phyloP scores from a whole-genome alignment of 441 rosid species.

The Mallotus repandus region DNA sequence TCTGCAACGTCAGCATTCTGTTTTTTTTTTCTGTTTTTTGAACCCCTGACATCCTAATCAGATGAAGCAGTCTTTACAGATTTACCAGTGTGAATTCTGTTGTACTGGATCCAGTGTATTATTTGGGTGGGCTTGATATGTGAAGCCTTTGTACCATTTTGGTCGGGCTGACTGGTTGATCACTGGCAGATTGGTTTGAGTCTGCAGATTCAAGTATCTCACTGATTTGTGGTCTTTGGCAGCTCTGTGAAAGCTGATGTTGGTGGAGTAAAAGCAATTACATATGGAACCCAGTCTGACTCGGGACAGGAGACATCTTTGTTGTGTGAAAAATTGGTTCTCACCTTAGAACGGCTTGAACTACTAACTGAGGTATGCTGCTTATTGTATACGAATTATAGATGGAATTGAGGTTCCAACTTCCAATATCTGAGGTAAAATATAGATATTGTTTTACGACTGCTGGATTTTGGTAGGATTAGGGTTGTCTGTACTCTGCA shows the following conservation, averaged over 20 bases:
- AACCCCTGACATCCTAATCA: not conserved
- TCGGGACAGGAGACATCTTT: slow-evolving; percentile 41
- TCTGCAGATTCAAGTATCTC: not conserved
- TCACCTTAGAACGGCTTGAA: slow-evolving; percentile 77
- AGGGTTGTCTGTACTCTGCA: not conserved
- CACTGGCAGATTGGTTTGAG: not conserved
- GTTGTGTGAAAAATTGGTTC: slow-evolving; percentile 60
- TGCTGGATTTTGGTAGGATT: not conserved
- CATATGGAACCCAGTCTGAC: slow-evolving; percentile 46
- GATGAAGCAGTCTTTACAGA: not conserved
- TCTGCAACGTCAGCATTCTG: not conserved
- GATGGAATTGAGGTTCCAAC: not conserved
- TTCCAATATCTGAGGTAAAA: not conserved
- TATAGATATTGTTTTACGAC: not conserved
- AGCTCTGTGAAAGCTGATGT: slow-evolving; percentile 45
- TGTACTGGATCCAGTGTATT: not conserved
- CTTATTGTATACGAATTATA: slow-evolving; percentile 10
- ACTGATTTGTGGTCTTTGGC: slow-evolving; percentile 22
- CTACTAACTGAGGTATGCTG: slow-evolving; percentile 71
- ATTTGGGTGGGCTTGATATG: not conserved
- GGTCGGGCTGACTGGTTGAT: not conserved
- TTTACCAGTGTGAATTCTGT: not conserved
- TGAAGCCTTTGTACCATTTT: not conserved
- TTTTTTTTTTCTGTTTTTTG: not conserved
- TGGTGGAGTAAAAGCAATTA: slow-evolving; percentile 29